Evolutionary conservation across 129 eudicot genomes (phyloP).

Genomic region (Saussurea involucrata): DNA sequence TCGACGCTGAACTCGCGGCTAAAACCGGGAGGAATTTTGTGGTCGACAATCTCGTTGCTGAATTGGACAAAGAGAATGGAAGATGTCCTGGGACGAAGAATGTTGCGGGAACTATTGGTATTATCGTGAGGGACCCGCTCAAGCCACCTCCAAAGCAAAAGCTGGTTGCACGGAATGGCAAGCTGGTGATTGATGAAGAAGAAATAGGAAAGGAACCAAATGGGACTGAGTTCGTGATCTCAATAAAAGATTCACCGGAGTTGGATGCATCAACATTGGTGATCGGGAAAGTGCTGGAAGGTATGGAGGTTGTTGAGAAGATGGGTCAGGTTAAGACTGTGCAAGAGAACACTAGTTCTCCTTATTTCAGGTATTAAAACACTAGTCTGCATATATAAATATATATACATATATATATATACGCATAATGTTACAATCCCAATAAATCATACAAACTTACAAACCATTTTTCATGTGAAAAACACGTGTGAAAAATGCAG

Average conservation of each 20-base stretch:
- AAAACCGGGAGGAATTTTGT: conserved; percentile 57
- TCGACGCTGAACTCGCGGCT: conserved; percentile 79
- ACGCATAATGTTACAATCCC: no score
- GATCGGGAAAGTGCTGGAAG: conserved; percentile 77
- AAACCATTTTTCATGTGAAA: no score
- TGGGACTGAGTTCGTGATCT: conserved; percentile 85
- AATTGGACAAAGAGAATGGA: conserved; percentile 51
- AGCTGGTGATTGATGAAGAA: conserved; percentile 80
- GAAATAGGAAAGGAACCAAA: conserved; percentile 78
- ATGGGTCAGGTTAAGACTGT: conserved; percentile 79
- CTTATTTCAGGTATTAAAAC: conserved; percentile 85
- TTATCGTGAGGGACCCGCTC: conserved; percentile 76
- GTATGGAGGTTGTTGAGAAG: conserved; percentile 80
- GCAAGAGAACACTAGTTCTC: conserved; percentile 84
- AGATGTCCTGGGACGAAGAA: conserved; percentile 60
- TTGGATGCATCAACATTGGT: conserved; percentile 75
- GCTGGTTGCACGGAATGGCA: conserved; percentile 83
- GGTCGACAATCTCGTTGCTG: conserved; percentile 46
- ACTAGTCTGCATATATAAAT: neutral
- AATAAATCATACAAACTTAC: no score
- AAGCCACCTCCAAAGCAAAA: conserved; percentile 89
- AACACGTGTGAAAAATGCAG: no score
- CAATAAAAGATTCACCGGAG: conserved; percentile 71
- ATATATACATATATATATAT: neutral
- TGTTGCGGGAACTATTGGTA: conserved; percentile 62